Base-by-base conservation (phyloP, 208 protist genomes). In the Trypanosoma conorhini region DNA sequence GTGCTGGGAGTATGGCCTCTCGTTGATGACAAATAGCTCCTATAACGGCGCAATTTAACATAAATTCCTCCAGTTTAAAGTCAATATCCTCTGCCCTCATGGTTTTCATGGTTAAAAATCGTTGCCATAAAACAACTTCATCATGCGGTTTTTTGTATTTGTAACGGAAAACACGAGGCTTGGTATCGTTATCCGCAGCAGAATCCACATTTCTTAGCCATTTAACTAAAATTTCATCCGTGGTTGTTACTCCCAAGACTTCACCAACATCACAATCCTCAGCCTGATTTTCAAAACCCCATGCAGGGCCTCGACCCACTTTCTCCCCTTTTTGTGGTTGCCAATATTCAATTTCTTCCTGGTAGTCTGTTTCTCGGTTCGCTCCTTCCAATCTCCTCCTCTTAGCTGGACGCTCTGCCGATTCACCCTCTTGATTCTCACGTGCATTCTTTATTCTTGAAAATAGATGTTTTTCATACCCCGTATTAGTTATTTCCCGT, bases 221-320 rank as follows among this genome's bases (percentile, higher is more conserved):
- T 60, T 74, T 76, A 15, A 95, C 84, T 21, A 93, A 67, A 13
- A 93, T 76, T 65, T 92, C 83, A 9, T 80, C 62, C 21, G 76
- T 46, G 22, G 66, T 61, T 19, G 86, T 92, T 44, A 87, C 72
- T 12, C 84, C 87, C 26, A 93, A 79, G 21, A 95, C 76, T 33
- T 87, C 80, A 57, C 90, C 90, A 72, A 81, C 85, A 62, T 95
- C 87, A 60, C 87, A 93, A 24, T 72, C 58, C 48, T 76, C 78
- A 40, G 80, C 90, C 59, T 95, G 87, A 44, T 79, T 68, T 9
- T 79, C 79, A 68, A 77, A 77, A 28, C 51, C 62, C 90, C 90
- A 95, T 30, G 80, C 79, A 17, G 90, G 90, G 24, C 90, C 90
- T 51, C 90, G 79, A 21, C 81, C 87, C 7, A 95, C 87, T 22